phyloP scores from a whole-genome alignment of 1,284 basidiomycete species.

The Ceratobasidium sp. region DNA sequence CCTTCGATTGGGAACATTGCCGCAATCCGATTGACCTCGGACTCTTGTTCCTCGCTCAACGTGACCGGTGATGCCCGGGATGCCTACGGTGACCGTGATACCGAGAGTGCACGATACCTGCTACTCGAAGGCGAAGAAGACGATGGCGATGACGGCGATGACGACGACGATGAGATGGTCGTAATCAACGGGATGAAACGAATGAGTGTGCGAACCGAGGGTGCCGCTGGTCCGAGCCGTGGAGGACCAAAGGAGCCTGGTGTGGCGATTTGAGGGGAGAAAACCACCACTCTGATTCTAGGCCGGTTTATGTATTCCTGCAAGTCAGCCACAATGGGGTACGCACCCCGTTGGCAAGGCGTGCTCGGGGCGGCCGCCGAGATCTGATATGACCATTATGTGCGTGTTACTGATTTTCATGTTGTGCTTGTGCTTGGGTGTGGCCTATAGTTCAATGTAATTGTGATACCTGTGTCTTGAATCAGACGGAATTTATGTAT shows the following conservation, averaged over 20 bases:
- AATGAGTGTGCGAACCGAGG: slow-evolving; percentile 32
- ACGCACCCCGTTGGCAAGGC: neutral
- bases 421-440: neutral
- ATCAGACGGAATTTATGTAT: neutral
- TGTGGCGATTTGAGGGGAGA: slow-evolving; percentile 4
- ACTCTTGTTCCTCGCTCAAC: slow-evolving; percentile 15
- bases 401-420: slow-evolving; percentile 10
- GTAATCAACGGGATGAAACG: slow-evolving; percentile 21
- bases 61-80: neutral
- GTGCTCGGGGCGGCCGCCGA: slow-evolving; percentile 27
- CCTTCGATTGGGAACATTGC: slow-evolving; percentile 30
- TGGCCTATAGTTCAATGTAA: slow-evolving; percentile 24
- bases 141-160: slow-evolving; percentile 25
- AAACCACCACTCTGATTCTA: neutral
- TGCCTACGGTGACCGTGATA: slow-evolving; percentile 6
- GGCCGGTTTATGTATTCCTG: neutral
- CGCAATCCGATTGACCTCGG: slow-evolving; percentile 6
- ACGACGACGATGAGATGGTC: slow-evolving; percentile 28
- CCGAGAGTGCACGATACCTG: slow-evolving; percentile 32
- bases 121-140: slow-evolving; percentile 7
- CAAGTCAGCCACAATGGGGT: neutral
- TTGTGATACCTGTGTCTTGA: slow-evolving; percentile 13
- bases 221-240: slow-evolving; percentile 22
- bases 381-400: slow-evolving; percentile 28
- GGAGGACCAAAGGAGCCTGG: neutral